Evolutionary conservation across 768 basidiomycete species (phyloP), one percentile per base, ranked within the genome.

Genomic region (Daedaleopsis sinensis): DNA sequence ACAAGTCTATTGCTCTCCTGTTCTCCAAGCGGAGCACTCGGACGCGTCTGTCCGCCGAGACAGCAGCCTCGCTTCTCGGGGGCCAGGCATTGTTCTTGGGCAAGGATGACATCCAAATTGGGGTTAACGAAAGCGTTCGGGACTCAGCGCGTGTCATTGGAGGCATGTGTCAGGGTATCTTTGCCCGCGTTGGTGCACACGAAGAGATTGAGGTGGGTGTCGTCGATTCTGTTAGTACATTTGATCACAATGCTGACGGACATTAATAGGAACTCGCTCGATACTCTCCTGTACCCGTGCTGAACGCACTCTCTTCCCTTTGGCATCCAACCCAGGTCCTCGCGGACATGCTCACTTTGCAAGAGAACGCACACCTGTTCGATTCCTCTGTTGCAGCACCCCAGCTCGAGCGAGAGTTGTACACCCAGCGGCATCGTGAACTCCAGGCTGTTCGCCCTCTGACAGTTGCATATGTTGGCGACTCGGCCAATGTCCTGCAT

Each of bases 241-340:
- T 3, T 7, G 4, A 32, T 32, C 24, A n/a, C n/a, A 53, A 35
- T 32, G 8, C 27, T 24, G 24, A 13, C 44, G 9, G 44, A 12
- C 19, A 32, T 18, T 47, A n/a, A 27, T 70, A 97, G 96, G 93
- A 93, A 79, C 81, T 99, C 23, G 95, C 93, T 11, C 81, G 89
- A 73, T 80, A 96, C 77, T 96, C 95, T 0, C 87, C 90, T 1
- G 94, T 97, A 3, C 97, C 97, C 2, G 94, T 99, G 18, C 81
- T 98, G 72, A 99, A 98, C 72, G 97, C 97, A 6, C 87, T 99
- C 19, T 97, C 94, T 2, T 91, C 90, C 18, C 84, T 95, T 47
- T 99, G 94, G 90, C 97, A 99, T 71, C 97, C 97, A 3, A 96
- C 95, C 0, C 97, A 99, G 71, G 86, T 90, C 62, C 87, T 99